Evolutionary conservation across 1,139 yeast species (phyloP).

Genomic region (Sugiyamaella castrensis): DNA sequence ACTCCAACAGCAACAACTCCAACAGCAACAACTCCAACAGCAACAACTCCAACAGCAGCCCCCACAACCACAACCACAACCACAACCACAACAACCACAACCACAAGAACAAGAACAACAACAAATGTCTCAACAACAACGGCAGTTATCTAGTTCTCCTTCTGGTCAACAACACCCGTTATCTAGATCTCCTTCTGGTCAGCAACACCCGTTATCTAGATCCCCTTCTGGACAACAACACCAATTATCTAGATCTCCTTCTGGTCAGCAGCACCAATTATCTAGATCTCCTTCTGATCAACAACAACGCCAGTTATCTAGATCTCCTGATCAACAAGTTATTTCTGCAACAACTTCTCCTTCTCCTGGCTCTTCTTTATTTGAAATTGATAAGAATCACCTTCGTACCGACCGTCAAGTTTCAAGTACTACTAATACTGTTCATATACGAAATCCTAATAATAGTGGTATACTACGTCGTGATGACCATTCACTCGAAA

Average conservation of each 20-base stretch:
- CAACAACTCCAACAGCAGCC: no score
- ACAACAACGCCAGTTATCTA: neutral
- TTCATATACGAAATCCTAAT: neutral
- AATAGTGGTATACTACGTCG: neutral
- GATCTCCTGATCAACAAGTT: conserved; percentile 3
- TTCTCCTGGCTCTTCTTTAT: conserved; percentile 30
- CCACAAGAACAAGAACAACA: neutral
- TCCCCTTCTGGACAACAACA: neutral
- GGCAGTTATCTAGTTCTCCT: conserved; percentile 1
- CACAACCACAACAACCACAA: neutral
- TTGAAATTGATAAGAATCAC: conserved; percentile 10
- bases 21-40: neutral
- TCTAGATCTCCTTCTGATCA: conserved; percentile 2
- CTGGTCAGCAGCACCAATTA: neutral
- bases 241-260: neutral
- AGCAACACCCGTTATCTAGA: neutral
- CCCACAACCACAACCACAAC: no score
- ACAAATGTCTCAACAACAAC: neutral
- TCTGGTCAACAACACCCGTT: neutral
- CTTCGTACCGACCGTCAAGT: neutral
- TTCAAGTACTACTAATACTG: neutral
- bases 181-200: neutral
- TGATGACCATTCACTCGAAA: conserved; percentile 17
- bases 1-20: neutral
- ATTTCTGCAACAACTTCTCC: conserved; percentile 23